These are phyloP conservation scores for Anisodus acutangulus DNA, from an alignment of 257 asterid species.

Conservation along the genomic window DNA sequence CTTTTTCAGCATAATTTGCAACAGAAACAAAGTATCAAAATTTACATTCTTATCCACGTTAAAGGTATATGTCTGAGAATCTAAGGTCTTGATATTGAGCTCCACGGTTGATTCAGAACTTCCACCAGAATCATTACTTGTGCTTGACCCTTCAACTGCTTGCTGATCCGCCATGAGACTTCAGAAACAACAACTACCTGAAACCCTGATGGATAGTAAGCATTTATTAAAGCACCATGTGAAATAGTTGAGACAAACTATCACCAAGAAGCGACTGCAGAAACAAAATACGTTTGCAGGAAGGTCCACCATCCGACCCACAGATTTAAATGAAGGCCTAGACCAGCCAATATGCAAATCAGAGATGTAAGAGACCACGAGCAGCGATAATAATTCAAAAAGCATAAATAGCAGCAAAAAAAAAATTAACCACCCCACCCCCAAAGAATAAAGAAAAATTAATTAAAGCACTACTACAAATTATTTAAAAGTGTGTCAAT, in stretches of 20 bases:
- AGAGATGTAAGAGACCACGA: neutral
- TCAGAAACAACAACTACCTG: constrained; percentile 13
- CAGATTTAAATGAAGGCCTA: neutral
- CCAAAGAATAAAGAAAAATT: neutral
- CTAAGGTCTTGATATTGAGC: constrained; percentile 89
- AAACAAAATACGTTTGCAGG: constrained; percentile 1
- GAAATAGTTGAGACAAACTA: constrained; percentile 9
- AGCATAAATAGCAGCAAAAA: constrained; percentile 23
- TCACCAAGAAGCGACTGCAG: neutral
- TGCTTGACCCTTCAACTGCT: constrained; percentile 56
- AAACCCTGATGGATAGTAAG: neutral
- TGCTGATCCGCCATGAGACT: constrained; percentile 68
- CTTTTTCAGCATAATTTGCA: constrained; percentile 7
- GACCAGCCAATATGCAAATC: neutral
- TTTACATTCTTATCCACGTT: constrained; percentile 72
- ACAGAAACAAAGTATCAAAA: constrained; percentile 7
- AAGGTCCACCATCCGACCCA: neutral
- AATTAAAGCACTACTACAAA: neutral
- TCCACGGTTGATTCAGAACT: constrained; percentile 64
- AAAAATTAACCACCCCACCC: no score
- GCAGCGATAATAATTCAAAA: constrained; percentile 8
- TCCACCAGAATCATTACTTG: constrained; percentile 52
- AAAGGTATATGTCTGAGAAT: constrained; percentile 65
- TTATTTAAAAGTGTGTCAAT: neutral
- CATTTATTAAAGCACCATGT: neutral